Percentiles rank a stretch among this genome's conserved stretches.
These are phyloP conservation scores for Tylopilus subfusipes DNA, from an alignment of 768 basidiomycete species.

Conservation along the genomic window DNA sequence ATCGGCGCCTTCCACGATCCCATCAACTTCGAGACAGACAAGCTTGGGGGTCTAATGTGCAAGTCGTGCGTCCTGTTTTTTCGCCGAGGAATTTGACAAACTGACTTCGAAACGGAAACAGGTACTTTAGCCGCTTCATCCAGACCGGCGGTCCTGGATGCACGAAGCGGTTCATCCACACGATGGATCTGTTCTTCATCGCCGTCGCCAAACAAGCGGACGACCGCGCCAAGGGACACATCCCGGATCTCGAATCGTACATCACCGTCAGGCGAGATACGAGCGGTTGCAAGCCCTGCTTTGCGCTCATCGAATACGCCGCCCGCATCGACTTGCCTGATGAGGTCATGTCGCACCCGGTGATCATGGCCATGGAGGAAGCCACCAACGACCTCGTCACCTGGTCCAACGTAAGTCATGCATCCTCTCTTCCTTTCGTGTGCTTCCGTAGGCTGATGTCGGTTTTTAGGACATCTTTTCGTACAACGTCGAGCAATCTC, in stretches of 20 bases:
- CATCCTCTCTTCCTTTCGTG: background rate
- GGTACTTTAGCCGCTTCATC: slow-evolving; percentile 38
- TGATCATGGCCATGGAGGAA: slow-evolving; percentile 43
- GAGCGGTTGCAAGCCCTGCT: slow-evolving; percentile 49
- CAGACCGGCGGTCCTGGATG: slow-evolving; percentile 38
- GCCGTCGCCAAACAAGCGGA: slow-evolving; percentile 43
- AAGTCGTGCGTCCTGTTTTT: slow-evolving; percentile 31
- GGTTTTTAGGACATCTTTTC: slow-evolving; percentile 65
- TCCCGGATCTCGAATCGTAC: slow-evolving; percentile 52
- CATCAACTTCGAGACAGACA: slow-evolving; percentile 24
- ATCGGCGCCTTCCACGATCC: slow-evolving; percentile 31
- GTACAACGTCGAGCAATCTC: slow-evolving; percentile 71
- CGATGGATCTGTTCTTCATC: slow-evolving; percentile 40
- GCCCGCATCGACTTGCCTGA: slow-evolving; percentile 50
- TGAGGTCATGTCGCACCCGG: slow-evolving; percentile 49
- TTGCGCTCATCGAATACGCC: slow-evolving; percentile 55
- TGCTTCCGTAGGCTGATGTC: background rate
- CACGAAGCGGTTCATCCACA: slow-evolving; percentile 39
- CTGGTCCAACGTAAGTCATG: slow-evolving; percentile 40
- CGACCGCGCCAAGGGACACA: slow-evolving; percentile 35
- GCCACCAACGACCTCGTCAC: slow-evolving; percentile 50
- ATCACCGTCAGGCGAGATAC: slow-evolving; percentile 52
- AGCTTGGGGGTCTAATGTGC: slow-evolving; percentile 29
- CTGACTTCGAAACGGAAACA: slow-evolving; percentile 15
- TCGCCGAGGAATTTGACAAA: background rate